Evolutionary conservation across 257 asterid species (phyloP).

Genomic region (Solanum tacnaense): DNA sequence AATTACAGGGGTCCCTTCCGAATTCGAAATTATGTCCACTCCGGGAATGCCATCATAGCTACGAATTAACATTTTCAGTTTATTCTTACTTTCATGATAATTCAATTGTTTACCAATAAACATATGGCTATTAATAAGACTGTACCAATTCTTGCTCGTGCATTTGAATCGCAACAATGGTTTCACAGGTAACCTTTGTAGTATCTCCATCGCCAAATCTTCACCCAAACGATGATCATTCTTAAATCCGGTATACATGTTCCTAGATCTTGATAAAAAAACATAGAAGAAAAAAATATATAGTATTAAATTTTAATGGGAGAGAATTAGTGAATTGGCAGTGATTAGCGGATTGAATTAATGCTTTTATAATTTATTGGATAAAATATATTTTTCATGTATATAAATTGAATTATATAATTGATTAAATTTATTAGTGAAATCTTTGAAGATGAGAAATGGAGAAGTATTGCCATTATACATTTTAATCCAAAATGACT

Average conservation of each 20-base stretch:
- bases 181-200: neutral
- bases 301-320: too few relatives aligned
- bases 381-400: too few relatives aligned
- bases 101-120: neutral
- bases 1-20: neutral
- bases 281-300: neutral
- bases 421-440: too few relatives aligned
- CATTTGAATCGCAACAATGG: neutral
- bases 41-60: neutral
- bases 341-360: neutral
- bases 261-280: neutral
- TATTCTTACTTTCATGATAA: neutral
- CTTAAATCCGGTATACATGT: neutral
- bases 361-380: too few relatives aligned
- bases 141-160: neutral
- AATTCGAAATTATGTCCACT: neutral
- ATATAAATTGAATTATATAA: too few relatives aligned
- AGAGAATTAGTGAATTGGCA: neutral
- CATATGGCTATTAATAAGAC: neutral
- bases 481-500: too few relatives aligned
- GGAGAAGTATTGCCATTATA: too few relatives aligned
- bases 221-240: too few relatives aligned
- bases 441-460: too few relatives aligned
- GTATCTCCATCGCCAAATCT: too few relatives aligned
- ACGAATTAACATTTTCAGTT: too few relatives aligned